Base-by-base conservation (phyloP, 164 flowering plant genomes). In the Vitis labrusca region DNA sequence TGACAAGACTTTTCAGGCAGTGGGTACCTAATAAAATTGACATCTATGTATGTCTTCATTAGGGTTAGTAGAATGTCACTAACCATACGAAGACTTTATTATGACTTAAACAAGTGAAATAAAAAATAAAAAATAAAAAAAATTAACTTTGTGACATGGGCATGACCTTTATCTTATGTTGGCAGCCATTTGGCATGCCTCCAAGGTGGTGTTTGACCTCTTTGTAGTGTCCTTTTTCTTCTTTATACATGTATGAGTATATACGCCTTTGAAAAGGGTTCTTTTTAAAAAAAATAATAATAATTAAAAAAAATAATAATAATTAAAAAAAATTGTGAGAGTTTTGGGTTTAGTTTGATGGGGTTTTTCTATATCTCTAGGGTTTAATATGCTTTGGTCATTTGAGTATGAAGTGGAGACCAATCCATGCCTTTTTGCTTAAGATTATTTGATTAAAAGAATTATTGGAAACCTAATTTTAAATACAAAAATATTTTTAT, bases 31-130 rank as follows among this genome's bases (percentile, higher is more conserved):
- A 79, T 71, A 37, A 37, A 37, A 56, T 70, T 76, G 75, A 73
- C 77, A 70, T 72, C 17, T 71, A 23, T 15, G 16, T 1, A 23
- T 15, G 16, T 7, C 19, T 69, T 74, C 44, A 9, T 15, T 51
- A 23, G 71, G 74, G 77, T 76, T 57, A 79, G 82, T 76, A 76
- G 65, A 50, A 4, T 48, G 49, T 73, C 75, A 72, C 76, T 80
- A 68, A 76, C 83, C 77, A 59, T 63, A 12, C 44, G 12, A 54
- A 59, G 78, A 80, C 83, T 76, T 80, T 76, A 7, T 66, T 14
- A 68, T 52, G 72, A 72, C 73, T 53, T 50, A 56, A 27, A 64
- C 30, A 58, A 74, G 65, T 74, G 65, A 15, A 64, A 13, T 8
- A 44, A 7, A 19, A 23, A 44, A 59, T 65, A 64, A 27, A 19